Evolutionary conservation across 1,284 basidiomycete genomes (phyloP), one percentile per base, ranked within the genome.

Genomic region (Naganishia sp.): DNA sequence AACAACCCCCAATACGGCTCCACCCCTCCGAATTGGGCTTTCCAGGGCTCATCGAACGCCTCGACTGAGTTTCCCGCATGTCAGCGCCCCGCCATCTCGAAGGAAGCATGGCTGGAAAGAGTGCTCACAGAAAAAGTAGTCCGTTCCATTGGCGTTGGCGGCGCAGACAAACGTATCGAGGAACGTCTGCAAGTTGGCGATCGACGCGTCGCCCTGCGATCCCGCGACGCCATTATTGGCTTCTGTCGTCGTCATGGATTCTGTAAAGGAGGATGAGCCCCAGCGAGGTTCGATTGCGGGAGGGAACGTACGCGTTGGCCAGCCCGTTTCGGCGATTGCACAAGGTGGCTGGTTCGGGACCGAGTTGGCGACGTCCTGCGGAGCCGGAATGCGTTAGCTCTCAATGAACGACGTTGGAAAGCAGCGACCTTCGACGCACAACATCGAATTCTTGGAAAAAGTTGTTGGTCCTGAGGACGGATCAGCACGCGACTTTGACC

Each of bases 301-400:
- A 6, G 43, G n/a, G 18, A 11, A 57, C 43, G 56, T 62, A 46
- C 41, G 88, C 41, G 90, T 87, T 15, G 94, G 94, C 94, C 94
- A 96, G 45, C 94, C 94, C 25, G 92, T 93, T 82, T 95, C 92
- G 11, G 92, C 92, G 70, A 94, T 92, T 80, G 87, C 92, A 83
- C 88, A 87, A 65, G 81, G 79, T 5, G 92, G 91, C 67, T 86
- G 84, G 79, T 91, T 91, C 17, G 84, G 50, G 0, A 80, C 80
- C 13, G 67, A 61, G 9, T 74, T 71, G 11, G 77, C 76, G 18
- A 77, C 65, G 43, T 74, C 54, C 69, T 79, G 71, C 32, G 43
- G 63, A n/a, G 81, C 71, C n/a, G 75, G 69, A 21, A 70, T 45
- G 25, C 7, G n/a, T 23, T 18, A 39, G 39, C 31, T 10, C 13